These are phyloP conservation scores for Aspergillus sp. DNA, from an alignment of 2,329 filamentous ascomycete species.

Conservation along the genomic window DNA sequence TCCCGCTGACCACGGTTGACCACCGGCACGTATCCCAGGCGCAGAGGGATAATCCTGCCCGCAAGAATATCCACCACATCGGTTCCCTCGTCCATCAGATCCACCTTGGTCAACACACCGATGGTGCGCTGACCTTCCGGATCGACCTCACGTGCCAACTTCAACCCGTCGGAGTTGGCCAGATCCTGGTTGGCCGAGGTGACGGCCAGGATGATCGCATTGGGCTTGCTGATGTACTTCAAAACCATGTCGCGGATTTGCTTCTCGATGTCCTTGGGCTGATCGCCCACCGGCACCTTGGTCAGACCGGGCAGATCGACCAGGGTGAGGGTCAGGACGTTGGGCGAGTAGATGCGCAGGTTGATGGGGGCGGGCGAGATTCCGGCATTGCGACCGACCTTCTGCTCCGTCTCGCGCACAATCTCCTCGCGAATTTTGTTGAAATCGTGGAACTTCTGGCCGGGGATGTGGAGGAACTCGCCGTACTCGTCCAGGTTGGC, in stretches of 20 bases:
- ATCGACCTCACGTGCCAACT: constrained; percentile 94
- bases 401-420: constrained; percentile 90
- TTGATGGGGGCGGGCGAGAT: constrained; percentile 98
- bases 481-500: constrained; percentile 96
- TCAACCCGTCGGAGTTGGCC: constrained; percentile 96
- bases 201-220: constrained; percentile 95
- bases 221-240: constrained; percentile 97
- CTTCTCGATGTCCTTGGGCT: constrained; percentile 92
- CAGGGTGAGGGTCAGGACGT: constrained; percentile 92
- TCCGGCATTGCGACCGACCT: constrained; percentile 93
- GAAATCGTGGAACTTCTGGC: constrained; percentile 97
- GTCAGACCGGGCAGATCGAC: constrained; percentile 96
- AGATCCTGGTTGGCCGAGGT: constrained; percentile 96
- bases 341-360: constrained; percentile 95
- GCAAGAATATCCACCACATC: constrained; percentile 98
- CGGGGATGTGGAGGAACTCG: constrained; percentile 96
- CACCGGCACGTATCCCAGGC: constrained; percentile 93
- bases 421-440: constrained; percentile 98
- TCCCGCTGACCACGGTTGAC: constrained; percentile 97
- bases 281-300: constrained; percentile 93
- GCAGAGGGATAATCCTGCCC: constrained; percentile 91
- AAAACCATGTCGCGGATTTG: constrained; percentile 98
- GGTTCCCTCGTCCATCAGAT: constrained; percentile 97
- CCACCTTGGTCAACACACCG: constrained; percentile 96
- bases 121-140: constrained; percentile 97